Evolutionary conservation across 164 flowering plant genomes (phyloP).

Genomic region (Aristolochia contorta): DNA sequence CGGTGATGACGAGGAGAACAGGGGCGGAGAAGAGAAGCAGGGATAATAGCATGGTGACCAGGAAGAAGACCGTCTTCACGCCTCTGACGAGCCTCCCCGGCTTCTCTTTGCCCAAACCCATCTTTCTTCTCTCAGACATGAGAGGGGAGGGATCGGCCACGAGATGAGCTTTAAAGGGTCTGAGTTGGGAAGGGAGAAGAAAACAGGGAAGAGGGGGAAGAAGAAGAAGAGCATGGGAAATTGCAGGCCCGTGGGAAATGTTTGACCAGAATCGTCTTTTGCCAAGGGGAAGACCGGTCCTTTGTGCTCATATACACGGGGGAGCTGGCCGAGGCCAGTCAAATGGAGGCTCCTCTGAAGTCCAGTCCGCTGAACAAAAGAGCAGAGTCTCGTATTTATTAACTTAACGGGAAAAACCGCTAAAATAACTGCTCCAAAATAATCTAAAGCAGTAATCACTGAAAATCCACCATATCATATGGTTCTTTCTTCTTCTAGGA

Average conservation of each 20-base stretch:
- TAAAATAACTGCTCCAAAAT: too few species aligned
- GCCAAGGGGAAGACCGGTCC: background rate
- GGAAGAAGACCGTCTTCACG: slow-evolving; percentile 64
- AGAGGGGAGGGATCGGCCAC: background rate
- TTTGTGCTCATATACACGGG: background rate
- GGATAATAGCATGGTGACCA: slow-evolving; percentile 58
- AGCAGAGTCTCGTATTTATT: too few species aligned
- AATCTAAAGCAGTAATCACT: too few species aligned
- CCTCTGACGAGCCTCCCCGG: slow-evolving; percentile 34
- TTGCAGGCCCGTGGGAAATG: background rate
- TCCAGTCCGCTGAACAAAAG: too few species aligned
- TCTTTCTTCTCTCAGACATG: slow-evolving; percentile 6
- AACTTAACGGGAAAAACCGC: too few species aligned
- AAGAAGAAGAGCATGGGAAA: background rate
- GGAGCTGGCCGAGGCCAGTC: slow-evolving; percentile 7
- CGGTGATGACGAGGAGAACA: slow-evolving; percentile 51
- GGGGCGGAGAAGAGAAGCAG: slow-evolving; percentile 80
- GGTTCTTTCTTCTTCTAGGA: too few species aligned
- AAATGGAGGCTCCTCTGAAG: background rate
- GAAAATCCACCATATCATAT: too few species aligned
- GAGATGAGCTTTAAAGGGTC: background rate
- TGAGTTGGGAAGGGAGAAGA: background rate
- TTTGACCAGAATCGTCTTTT: background rate
- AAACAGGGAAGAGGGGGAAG: background rate
- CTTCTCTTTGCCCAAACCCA: slow-evolving; percentile 58